Evolutionary conservation across 129 eudicot species (phyloP), one percentile per base, ranked within the genome.

Genomic region (Kitagawia praeruptora): DNA sequence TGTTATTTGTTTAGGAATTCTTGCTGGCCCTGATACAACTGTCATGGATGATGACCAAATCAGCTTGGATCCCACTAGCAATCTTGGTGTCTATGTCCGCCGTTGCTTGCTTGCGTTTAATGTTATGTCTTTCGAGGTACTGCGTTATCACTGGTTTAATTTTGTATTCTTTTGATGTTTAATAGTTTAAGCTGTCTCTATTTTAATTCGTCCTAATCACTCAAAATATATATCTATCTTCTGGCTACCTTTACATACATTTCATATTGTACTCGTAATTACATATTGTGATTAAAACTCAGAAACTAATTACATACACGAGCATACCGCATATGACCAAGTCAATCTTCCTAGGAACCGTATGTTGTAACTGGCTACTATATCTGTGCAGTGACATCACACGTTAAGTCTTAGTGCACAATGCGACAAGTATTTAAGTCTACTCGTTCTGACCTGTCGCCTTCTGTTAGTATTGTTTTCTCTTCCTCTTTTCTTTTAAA

Each of bases 31-130:
- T 8, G 98, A 95, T 79, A 80, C 97, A 44, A 88, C 73, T 82
- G 88, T 86, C 72, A 71, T 95, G 81, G 97, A 95, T 72, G 97
- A 94, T 86, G 97, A 95, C 71, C 98, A 95, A 83, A 90, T 92
- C 72, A 87, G 80, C 84, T 83, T 95, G 87, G 98, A 95, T 81
- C 94, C 98, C 25, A 88, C 82, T 83, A 95, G 98, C 77, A 86
- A 69, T 76, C 96, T 90, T 81, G 98, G 98, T 69, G 79, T 90
- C 80, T 95, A 88, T 86, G 84, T 92, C 74, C 89, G 98, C 28
- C 94, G 96, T 40, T 95, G 97, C 83, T 76, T 90, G 85, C 94
- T 88, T 82, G 88, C 92, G 49, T 95, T 92, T 83, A 92, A 89
- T 84, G 74, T 78, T 39, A 80, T 90, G 84, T 86, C 96, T 70